These are phyloP conservation scores for Apiotrichum gamsii DNA, from an alignment of 1,284 basidiomycete genomes.

Conservation along the genomic window DNA sequence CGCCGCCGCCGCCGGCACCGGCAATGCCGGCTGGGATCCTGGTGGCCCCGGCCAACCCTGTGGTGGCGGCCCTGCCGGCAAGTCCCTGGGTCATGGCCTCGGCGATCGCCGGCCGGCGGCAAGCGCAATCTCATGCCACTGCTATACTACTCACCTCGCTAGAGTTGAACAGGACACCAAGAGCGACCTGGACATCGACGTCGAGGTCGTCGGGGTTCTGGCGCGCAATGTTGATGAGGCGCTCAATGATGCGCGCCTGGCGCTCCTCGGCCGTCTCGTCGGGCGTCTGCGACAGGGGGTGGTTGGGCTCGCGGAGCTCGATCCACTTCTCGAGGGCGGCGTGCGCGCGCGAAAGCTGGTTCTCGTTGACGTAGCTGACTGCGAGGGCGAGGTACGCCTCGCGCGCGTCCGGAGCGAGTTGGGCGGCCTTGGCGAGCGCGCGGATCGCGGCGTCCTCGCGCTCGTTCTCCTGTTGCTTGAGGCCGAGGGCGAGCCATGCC, in stretches of 20 bases:
- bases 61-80: no score
- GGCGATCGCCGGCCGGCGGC: no score
- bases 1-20: no score
- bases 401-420: slow-evolving; percentile 69
- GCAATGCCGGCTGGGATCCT: no score
- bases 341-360: slow-evolving; percentile 64
- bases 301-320: slow-evolving; percentile 25
- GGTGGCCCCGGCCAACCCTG: no score
- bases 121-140: no score
- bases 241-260: slow-evolving; percentile 34
- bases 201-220: slow-evolving; percentile 58
- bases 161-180: slow-evolving; percentile 88
- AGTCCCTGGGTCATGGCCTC: no score
- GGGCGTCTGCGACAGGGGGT: slow-evolving; percentile 4
- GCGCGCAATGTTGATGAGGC: slow-evolving; percentile 47
- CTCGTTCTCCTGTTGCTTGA: slow-evolving; percentile 98
- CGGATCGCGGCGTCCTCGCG: slow-evolving; percentile 84
- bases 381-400: slow-evolving; percentile 87
- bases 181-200: slow-evolving; percentile 89
- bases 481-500: slow-evolving; percentile 87
- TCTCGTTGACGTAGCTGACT: slow-evolving; percentile 89
- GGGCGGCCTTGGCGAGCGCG: slow-evolving; percentile 73
- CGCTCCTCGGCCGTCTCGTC: slow-evolving; percentile 18
- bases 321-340: slow-evolving; percentile 81
- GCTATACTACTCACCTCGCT: no score